Evolutionary conservation across 306 rosid genomes (phyloP).

Genomic region (Datisca glomerata): DNA sequence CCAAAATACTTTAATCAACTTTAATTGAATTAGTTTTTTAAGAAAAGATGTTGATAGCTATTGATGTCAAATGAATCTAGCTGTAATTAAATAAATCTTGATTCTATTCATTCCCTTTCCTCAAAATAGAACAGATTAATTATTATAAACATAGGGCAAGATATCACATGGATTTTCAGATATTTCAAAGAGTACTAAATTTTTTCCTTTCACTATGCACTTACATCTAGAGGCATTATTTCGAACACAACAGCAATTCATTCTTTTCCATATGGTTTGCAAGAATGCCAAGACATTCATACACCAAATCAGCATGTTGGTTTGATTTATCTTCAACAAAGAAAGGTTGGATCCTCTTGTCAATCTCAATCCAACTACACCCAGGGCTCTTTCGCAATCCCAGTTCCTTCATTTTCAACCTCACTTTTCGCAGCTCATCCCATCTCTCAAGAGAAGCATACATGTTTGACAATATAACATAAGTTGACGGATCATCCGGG

Average conservation of each 20-base stretch:
- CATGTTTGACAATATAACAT: slow-evolving; percentile 42
- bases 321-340: slow-evolving; percentile 54
- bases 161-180: too few species aligned
- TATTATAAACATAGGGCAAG: too few species aligned
- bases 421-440: slow-evolving; percentile 51
- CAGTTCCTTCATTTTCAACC: slow-evolving; percentile 56
- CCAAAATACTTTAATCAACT: too few species aligned
- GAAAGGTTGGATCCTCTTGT: slow-evolving; percentile 45
- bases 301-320: slow-evolving; percentile 31
- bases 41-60: too few species aligned
- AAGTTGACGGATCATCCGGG: slow-evolving; percentile 55
- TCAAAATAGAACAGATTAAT: too few species aligned
- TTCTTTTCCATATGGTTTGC: slow-evolving; percentile 45
- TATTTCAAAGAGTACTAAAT: too few species aligned
- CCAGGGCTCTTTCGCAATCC: slow-evolving; percentile 70
- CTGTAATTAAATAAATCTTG: too few species aligned
- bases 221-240: too few species aligned
- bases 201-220: too few species aligned
- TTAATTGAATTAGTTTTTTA: too few species aligned
- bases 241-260: slow-evolving; percentile 7
- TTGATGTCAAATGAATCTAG: too few species aligned
- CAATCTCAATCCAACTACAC: slow-evolving; percentile 77
- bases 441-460: slow-evolving; percentile 56
- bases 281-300: slow-evolving; percentile 43
- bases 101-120: too few species aligned